Conservation (phyloP, 371 early-diverging fungal species). For the Astathelohania contejeani region DNA sequence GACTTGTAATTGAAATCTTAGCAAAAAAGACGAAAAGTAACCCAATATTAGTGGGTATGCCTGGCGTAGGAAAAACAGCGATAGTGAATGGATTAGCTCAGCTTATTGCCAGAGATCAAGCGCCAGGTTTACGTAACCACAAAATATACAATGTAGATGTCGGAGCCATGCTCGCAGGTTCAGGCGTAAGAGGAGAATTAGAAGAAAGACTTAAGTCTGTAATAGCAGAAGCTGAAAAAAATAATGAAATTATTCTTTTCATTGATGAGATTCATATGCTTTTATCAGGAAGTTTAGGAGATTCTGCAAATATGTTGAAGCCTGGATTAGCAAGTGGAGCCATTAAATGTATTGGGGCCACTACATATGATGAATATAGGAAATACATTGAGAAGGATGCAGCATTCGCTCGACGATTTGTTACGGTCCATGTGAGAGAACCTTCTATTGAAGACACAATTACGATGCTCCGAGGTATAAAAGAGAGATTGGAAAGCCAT, state of each 20-base stretch:
- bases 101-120: constrained; percentile 78
- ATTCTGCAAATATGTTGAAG: constrained; percentile 71
- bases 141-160: constrained; percentile 76
- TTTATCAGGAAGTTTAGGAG: constrained; percentile 68
- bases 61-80: constrained; percentile 59
- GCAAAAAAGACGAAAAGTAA: constrained; percentile 67
- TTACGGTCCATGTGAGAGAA: constrained; percentile 62
- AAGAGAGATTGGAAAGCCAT: constrained; percentile 65
- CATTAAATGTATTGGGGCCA: constrained; percentile 67
- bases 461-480: constrained; percentile 65
- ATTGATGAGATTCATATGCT: constrained; percentile 95
- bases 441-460: constrained; percentile 67
- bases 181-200: constrained; percentile 86
- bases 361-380: constrained; percentile 69
- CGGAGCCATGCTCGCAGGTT: constrained; percentile 73
- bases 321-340: constrained; percentile 65
- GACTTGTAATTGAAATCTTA: constrained; percentile 64
- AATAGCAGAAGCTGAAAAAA: constrained; percentile 75
- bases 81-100: constrained; percentile 63
- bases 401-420: constrained; percentile 68
- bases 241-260: constrained; percentile 76
- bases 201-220: constrained; percentile 91
- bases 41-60: constrained; percentile 68
- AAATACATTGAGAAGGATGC: constrained; percentile 66
- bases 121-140: constrained; percentile 67